These are phyloP conservation scores for Allium fistulosum DNA, from an alignment of 106 monocot species.

Conservation along the genomic window DNA sequence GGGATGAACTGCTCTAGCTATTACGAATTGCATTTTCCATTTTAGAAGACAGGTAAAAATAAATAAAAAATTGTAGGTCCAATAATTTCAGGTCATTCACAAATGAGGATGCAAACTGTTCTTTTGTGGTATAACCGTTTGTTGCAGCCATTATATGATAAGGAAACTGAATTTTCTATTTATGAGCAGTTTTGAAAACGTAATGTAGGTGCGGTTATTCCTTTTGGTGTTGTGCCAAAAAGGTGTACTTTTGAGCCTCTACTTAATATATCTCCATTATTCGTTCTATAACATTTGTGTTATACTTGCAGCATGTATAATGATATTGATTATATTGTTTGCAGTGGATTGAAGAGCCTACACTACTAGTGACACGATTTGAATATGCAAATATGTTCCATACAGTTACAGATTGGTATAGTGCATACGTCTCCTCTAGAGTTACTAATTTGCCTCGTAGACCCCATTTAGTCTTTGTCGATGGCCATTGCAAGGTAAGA, in stretches of 20 bases:
- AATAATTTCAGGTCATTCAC: no score
- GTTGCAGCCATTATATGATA: no score
- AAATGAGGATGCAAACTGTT: no score
- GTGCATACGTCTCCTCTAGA: slow-evolving; percentile 86
- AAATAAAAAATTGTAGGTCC: no score
- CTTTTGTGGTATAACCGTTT: no score
- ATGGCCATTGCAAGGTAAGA: slow-evolving; percentile 96
- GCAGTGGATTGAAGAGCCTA: slow-evolving; percentile 93
- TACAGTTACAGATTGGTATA: slow-evolving; percentile 97
- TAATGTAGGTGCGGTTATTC: not conserved
- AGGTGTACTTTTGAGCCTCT: not conserved
- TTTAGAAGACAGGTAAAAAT: no score
- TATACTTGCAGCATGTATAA: not conserved
- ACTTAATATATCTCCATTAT: not conserved
- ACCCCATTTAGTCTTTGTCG: slow-evolving; percentile 81
- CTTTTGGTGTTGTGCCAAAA: not conserved
- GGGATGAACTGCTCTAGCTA: no score
- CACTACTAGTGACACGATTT: slow-evolving; percentile 87
- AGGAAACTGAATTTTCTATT: no score
- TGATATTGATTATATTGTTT: slow-evolving; percentile 8
- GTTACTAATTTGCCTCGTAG: slow-evolving; percentile 52
- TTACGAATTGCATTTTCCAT: no score
- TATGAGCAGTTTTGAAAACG: no score
- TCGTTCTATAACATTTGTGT: not conserved
- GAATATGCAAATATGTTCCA: slow-evolving; percentile 99